Conservation (phyloP, 495 filamentous ascomycete genomes). For the Recurvomyces mirabilis region DNA sequence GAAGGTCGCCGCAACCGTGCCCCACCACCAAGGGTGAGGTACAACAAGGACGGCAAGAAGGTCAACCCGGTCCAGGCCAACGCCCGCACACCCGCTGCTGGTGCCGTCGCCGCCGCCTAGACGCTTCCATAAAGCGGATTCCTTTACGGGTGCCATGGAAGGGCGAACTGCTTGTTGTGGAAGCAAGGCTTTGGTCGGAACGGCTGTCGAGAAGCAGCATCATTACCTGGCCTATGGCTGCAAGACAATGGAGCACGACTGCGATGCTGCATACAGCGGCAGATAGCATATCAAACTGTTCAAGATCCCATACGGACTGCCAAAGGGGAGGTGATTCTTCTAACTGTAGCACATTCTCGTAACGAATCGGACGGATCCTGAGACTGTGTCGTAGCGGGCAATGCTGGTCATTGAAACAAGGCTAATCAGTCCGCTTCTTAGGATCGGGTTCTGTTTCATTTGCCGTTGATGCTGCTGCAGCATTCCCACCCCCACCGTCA, state of each 20-base stretch:
- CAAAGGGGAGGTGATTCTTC: too few species aligned
- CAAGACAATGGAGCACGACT: too few species aligned
- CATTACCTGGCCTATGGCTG: too few species aligned
- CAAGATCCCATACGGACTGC: too few species aligned
- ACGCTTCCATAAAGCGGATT: not conserved
- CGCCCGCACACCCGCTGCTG: not conserved
- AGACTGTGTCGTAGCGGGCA: too few species aligned
- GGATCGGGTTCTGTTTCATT: not conserved
- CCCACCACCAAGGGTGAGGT: constrained; percentile 88
- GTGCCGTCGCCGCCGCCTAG: constrained; percentile 1
- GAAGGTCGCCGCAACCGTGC: constrained; percentile 98
- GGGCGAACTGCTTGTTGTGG: not conserved
- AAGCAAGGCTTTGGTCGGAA: too few species aligned
- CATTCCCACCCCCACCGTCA: constrained; percentile 12
- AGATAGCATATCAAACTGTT: too few species aligned
- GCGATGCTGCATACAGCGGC: too few species aligned
- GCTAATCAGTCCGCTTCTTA: not conserved
- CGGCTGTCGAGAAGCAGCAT: too few species aligned
- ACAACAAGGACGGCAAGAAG: constrained; percentile 99
- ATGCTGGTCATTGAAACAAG: too few species aligned
- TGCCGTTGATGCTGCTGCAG: constrained; percentile 5
- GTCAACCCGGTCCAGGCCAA: constrained; percentile 68
- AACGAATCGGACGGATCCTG: too few species aligned
- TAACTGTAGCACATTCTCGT: too few species aligned
- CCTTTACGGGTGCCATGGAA: not conserved